Evolutionary conservation across 169 alveolate species (phyloP).

Genomic region (Babesia bovis): DNA sequence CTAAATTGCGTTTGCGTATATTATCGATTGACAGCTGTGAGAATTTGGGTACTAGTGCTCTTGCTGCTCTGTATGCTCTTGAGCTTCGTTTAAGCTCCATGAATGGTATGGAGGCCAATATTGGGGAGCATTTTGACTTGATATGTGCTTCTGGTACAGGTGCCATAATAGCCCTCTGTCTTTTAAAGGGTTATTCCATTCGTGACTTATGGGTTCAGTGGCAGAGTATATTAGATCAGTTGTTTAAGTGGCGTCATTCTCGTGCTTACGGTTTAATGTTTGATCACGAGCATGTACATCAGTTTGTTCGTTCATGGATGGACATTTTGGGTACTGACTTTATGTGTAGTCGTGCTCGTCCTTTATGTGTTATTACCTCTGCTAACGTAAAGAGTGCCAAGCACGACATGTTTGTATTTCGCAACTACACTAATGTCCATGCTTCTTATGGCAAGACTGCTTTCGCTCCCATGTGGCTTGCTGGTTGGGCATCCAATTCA

Average conservation of each 20-base stretch:
- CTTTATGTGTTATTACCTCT: constrained; percentile 76
- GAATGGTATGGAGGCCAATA: constrained; percentile 59
- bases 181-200: constrained; percentile 69
- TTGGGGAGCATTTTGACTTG: constrained; percentile 77
- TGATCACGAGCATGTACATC: constrained; percentile 66
- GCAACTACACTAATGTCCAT: constrained; percentile 71
- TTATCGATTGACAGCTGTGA: constrained; percentile 81
- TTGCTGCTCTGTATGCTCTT: constrained; percentile 64
- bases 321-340: constrained; percentile 71
- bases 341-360: constrained; percentile 48
- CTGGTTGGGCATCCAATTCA: constrained; percentile 82
- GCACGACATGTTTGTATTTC: constrained; percentile 70
- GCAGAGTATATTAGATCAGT: constrained; percentile 54
- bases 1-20: constrained; percentile 66
- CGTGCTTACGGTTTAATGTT: constrained; percentile 76
- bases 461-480: constrained; percentile 81
- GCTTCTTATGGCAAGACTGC: constrained; percentile 72
- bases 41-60: constrained; percentile 72
- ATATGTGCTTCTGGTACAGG: constrained; percentile 82
- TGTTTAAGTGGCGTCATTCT: constrained; percentile 73
- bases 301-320: constrained; percentile 57
- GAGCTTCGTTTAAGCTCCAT: constrained; percentile 70
- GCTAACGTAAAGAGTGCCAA: constrained; percentile 77
- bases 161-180: constrained; percentile 72
- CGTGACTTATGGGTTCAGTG: constrained; percentile 64